Conservation (phyloP, 371 early-diverging fungal species). For the Blakeslea trispora region DNA sequence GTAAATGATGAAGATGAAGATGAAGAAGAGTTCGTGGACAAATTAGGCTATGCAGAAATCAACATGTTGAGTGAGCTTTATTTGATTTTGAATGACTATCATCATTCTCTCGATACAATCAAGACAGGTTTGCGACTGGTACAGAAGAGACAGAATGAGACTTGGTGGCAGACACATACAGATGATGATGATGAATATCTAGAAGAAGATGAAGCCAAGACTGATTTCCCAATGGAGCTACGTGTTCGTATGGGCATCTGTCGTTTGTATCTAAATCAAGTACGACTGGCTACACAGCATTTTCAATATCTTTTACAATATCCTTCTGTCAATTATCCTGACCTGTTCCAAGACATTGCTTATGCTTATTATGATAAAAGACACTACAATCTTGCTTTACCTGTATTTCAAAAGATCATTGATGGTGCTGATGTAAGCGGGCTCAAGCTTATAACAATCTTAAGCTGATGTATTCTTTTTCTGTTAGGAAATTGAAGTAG, state of each 20-base stretch:
- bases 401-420: slow-evolving; percentile 61
- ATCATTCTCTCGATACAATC: slow-evolving; percentile 66
- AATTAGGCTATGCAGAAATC: slow-evolving; percentile 76
- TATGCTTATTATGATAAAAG: slow-evolving; percentile 77
- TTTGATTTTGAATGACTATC: slow-evolving; percentile 75
- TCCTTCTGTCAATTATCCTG: slow-evolving; percentile 64
- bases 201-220: slow-evolving; percentile 35
- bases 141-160: slow-evolving; percentile 67
- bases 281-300: slow-evolving; percentile 67
- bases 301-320: slow-evolving; percentile 63
- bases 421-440: slow-evolving; percentile 54
- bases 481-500: slow-evolving; percentile 47
- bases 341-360: slow-evolving; percentile 81
- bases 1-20: slow-evolving; percentile 32
- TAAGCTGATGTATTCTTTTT: not conserved
- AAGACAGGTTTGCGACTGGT: slow-evolving; percentile 71
- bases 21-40: slow-evolving; percentile 38
- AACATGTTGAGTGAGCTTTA: slow-evolving; percentile 87
- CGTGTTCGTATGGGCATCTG: slow-evolving; percentile 85
- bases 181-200: slow-evolving; percentile 64
- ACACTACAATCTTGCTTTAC: slow-evolving; percentile 66
- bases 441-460: not conserved
- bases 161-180: slow-evolving; percentile 52
- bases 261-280: slow-evolving; percentile 72
- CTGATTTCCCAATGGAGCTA: slow-evolving; percentile 77